Conservation (phyloP, 129 eudicot genomes). For the Oenanthe sinensis region DNA sequence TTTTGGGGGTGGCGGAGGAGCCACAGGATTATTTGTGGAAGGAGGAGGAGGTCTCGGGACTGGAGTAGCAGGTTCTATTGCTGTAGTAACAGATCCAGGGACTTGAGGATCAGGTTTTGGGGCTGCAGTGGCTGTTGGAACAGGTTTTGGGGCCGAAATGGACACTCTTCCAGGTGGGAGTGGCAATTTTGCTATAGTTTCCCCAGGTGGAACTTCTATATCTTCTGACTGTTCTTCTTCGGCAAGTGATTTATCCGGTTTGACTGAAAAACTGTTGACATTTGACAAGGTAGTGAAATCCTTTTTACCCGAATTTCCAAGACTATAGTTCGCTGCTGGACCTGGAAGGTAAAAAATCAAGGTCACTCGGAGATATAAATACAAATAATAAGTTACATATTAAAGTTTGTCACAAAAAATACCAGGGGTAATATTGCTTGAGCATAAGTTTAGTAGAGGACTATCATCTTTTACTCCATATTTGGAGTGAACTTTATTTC, state of each 20-base stretch:
- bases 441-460: conserved; percentile 44
- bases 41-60: conserved; percentile 21
- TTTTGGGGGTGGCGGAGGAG: conserved; percentile 11
- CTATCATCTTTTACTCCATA: conserved; percentile 39
- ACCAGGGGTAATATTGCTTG: conserved; percentile 26
- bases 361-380: not conserved
- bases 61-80: conserved; percentile 1
- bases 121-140: conserved; percentile 3
- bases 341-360: conserved; percentile 27
- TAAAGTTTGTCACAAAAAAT: not conserved
- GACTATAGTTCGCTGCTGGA: conserved; percentile 12
- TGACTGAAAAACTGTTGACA: not conserved
- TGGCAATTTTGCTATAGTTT: conserved; percentile 1
- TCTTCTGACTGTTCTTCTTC: not conserved
- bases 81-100: conserved; percentile 16
- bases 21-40: not conserved
- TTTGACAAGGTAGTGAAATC: not conserved
- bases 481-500: conserved; percentile 15
- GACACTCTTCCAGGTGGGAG: conserved; percentile 16
- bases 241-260: not conserved
- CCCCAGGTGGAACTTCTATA: not conserved
- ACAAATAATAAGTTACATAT: not conserved
- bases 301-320: conserved; percentile 1
- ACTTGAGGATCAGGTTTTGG: conserved; percentile 4
- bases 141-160: not conserved